Percentiles rank a stretch among this genome's conserved stretches.
Evolutionary conservation across 345 rosid genomes (phyloP).

Genomic region (Turnera subulata): DNA sequence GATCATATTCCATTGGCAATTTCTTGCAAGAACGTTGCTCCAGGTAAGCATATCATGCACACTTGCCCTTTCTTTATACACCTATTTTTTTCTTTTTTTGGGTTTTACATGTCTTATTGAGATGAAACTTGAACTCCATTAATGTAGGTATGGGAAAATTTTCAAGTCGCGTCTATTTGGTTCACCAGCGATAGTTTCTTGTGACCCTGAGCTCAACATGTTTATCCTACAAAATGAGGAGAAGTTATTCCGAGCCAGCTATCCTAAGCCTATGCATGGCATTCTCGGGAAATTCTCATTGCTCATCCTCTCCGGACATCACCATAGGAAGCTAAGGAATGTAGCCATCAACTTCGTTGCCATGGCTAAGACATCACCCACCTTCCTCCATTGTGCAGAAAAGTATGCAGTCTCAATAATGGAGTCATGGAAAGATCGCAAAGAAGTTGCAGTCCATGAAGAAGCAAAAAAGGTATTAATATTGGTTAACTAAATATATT

Average conservation of each 20-base stretch:
- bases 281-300: constrained; percentile 68
- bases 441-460: constrained; percentile 45
- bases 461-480: constrained; percentile 50
- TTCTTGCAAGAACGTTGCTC: constrained; percentile 66
- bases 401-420: constrained; percentile 48
- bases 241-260: constrained; percentile 57
- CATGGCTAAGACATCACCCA: constrained; percentile 42
- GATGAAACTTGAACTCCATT: no score
- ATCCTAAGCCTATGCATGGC: constrained; percentile 71
- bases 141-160: constrained; percentile 62
- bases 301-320: constrained; percentile 52
- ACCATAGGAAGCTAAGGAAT: constrained; percentile 65
- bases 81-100: background rate
- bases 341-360: constrained; percentile 47
- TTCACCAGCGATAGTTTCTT: constrained; percentile 71
- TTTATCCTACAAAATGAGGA: constrained; percentile 82
- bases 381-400: constrained; percentile 43
- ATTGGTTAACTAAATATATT: background rate
- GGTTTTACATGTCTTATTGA: background rate
- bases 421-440: constrained; percentile 54
- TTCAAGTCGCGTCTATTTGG: constrained; percentile 84
- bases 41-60: constrained; percentile 31
- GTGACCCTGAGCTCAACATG: constrained; percentile 72
- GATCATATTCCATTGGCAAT: constrained; percentile 53
- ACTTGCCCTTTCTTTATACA: background rate